Evolutionary conservation across 495 filamentous ascomycete genomes (phyloP).

Genomic region (Aspergillus diversus): DNA sequence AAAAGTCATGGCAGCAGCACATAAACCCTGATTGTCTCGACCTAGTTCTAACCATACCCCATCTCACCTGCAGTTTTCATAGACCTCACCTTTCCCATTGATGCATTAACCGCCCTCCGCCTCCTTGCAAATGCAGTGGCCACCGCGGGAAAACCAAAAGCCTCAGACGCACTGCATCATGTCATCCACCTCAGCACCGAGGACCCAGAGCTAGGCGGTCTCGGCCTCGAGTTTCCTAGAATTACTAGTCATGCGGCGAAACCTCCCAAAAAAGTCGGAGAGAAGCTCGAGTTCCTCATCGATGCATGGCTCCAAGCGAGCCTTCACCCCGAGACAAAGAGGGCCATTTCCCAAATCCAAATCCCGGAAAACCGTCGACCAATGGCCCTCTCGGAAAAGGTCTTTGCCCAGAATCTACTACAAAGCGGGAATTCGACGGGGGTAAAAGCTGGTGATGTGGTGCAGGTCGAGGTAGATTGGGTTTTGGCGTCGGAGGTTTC

Average conservation of each 20-base stretch:
- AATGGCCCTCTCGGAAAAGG: slow-evolving; percentile 2
- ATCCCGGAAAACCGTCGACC: background rate
- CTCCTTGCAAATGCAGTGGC: background rate
- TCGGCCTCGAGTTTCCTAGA: background rate
- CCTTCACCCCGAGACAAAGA: background rate
- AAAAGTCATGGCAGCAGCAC: no score
- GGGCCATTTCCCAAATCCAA: background rate
- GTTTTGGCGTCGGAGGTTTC: slow-evolving; percentile 44
- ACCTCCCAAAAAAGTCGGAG: background rate
- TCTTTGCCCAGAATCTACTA: background rate
- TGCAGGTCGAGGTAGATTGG: slow-evolving; percentile 49
- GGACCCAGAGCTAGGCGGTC: background rate
- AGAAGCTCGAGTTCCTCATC: background rate
- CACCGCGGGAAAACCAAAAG: background rate
- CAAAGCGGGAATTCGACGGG: background rate
- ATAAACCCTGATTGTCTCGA: no score
- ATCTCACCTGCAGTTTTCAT: background rate
- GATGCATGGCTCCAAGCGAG: slow-evolving; percentile 5
- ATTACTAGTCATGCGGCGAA: background rate
- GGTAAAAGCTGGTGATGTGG: slow-evolving; percentile 34
- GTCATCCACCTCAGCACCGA: background rate
- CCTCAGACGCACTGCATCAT: slow-evolving; percentile 5
- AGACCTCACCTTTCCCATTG: background rate
- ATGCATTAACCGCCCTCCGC: background rate
- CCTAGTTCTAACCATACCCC: background rate